These are phyloP conservation scores for Microcyclospora tardicrescens DNA, from an alignment of 2,329 filamentous ascomycete species.

Conservation along the genomic window DNA sequence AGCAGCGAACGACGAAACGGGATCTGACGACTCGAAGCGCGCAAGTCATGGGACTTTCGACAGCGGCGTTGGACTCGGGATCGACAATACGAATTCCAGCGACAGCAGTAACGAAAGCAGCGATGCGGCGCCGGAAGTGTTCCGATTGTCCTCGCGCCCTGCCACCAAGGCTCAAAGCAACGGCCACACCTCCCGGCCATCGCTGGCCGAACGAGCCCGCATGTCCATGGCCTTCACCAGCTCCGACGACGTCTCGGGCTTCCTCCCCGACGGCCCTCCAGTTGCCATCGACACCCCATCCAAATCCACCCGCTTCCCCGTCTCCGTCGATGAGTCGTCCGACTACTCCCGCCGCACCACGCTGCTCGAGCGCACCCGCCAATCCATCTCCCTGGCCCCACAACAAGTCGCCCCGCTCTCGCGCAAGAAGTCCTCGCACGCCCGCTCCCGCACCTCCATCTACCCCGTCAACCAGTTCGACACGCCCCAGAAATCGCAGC, in stretches of 20 bases:
- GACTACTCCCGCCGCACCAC: conserved; percentile 22
- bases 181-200: conserved; percentile 18
- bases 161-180: no score
- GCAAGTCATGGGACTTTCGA: background rate
- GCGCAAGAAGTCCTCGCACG: conserved; percentile 20
- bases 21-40: no score
- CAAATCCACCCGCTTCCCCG: conserved; percentile 12
- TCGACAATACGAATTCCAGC: no score
- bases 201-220: conserved; percentile 35
- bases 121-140: no score
- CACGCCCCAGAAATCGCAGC: conserved; percentile 30
- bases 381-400: conserved; percentile 60
- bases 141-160: no score
- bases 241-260: background rate
- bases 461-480: conserved; percentile 46
- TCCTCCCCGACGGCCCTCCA: background rate
- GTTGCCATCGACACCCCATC: conserved; percentile 4
- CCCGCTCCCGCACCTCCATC: conserved; percentile 20
- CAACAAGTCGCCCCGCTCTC: conserved; percentile 10
- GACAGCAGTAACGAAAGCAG: no score
- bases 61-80: conserved; percentile 1
- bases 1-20: no score
- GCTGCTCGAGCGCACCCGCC: conserved; percentile 64
- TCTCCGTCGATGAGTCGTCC: conserved; percentile 1
- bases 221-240: conserved; percentile 30